A percentile compares a stretch with the other conserved stretches of the same genome.
Conservation (phyloP, 2,329 filamentous ascomycete species). For the Fusarium acutatum region DNA sequence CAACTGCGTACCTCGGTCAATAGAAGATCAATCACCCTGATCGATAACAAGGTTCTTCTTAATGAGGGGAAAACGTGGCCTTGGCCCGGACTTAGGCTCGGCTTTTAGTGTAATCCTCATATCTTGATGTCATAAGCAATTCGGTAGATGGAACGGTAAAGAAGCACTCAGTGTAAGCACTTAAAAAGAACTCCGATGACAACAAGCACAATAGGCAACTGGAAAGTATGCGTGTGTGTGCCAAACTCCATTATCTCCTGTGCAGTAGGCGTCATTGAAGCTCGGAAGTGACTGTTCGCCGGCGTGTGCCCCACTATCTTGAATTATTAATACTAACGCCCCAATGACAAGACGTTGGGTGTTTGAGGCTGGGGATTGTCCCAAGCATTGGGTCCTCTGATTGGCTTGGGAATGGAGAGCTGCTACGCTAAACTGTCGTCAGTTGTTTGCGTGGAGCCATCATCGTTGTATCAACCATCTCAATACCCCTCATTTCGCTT, state of each 20-base stretch:
- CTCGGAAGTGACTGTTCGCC: neutral
- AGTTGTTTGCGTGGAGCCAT: conserved; percentile 20
- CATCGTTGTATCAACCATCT: neutral
- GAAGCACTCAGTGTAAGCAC: neutral
- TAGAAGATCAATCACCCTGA: neutral
- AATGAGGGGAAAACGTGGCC: neutral
- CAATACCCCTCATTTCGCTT: conserved; percentile 19
- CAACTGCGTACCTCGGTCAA: neutral
- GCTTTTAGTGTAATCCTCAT: conserved; percentile 3
- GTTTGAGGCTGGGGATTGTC: neutral
- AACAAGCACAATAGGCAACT: neutral
- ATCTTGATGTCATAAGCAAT: neutral
- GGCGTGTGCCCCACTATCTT: conserved; percentile 2
- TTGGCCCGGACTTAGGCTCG: conserved; percentile 13
- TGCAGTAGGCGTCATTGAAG: conserved; percentile 17
- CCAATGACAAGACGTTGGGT: neutral
- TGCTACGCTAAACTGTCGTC: conserved; percentile 20
- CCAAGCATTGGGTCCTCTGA: neutral
- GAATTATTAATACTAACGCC: conserved; percentile 19
- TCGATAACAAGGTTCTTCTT: neutral
- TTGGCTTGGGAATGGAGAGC: neutral
- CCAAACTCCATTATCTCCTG: neutral
- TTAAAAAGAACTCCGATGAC: neutral
- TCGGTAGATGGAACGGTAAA: neutral
- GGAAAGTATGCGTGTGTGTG: neutral